Conservation (phyloP, 208 protist genomes). For the Acanthamoeba triangularis region DNA sequence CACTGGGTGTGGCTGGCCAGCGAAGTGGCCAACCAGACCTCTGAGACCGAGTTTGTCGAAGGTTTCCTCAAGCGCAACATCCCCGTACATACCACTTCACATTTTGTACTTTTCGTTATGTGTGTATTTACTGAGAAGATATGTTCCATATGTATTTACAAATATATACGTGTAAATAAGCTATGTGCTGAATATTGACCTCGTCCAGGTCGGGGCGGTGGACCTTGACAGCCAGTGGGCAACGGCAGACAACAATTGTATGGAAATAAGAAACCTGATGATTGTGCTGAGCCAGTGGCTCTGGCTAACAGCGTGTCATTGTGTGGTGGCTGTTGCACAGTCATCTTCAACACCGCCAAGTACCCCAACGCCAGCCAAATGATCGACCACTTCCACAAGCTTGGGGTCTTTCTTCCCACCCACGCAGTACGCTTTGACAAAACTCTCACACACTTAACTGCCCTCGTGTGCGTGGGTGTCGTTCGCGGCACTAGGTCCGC, state of each 20-base stretch:
- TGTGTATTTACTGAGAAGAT: too few species aligned
- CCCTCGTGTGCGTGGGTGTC: background rate
- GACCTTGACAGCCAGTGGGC: constrained; percentile 78
- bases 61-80: constrained; percentile 60
- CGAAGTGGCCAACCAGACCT: constrained; percentile 36
- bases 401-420: background rate
- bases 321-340: background rate
- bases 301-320: background rate
- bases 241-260: constrained; percentile 78
- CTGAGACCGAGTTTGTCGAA: constrained; percentile 19
- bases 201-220: constrained; percentile 58
- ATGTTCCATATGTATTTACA: too few species aligned
- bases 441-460: background rate
- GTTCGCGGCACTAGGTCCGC: background rate
- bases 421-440: background rate
- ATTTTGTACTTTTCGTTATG: too few species aligned
- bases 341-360: constrained; percentile 26
- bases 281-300: background rate
- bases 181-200: background rate
- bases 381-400: constrained; percentile 61
- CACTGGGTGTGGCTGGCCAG: constrained; percentile 80
- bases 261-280: background rate
- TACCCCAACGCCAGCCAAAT: constrained; percentile 75
- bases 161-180: too few species aligned
- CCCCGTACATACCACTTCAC: too few species aligned